Conservation (phyloP, 2,329 filamentous ascomycete species). For the Cordyceps cateniannulata region DNA sequence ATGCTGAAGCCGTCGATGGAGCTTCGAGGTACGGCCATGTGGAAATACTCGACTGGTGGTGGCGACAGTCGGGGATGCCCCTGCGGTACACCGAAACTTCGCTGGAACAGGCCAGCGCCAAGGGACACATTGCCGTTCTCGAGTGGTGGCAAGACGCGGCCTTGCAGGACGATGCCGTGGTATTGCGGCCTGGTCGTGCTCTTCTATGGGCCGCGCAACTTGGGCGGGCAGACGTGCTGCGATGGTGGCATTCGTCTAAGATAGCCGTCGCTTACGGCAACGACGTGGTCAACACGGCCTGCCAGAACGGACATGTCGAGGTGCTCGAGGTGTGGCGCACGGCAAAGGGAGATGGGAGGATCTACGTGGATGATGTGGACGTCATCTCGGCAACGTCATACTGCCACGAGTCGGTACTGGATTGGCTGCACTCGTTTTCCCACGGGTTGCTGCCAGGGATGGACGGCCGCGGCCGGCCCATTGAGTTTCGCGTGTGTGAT, state of each 20-base stretch:
- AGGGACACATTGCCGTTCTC: slow-evolving; percentile 77
- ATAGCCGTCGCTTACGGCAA: slow-evolving; percentile 77
- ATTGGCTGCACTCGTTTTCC: slow-evolving; percentile 82
- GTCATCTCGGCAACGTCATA: slow-evolving; percentile 83
- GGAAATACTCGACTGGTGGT: slow-evolving; percentile 88
- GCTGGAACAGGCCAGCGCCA: slow-evolving; percentile 78
- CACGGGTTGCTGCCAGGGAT: slow-evolving; percentile 47
- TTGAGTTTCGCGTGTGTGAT: slow-evolving; percentile 92
- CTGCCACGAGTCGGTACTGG: slow-evolving; percentile 74
- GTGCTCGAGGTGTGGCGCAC: slow-evolving; percentile 77
- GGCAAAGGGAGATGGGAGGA: slow-evolving; percentile 55
- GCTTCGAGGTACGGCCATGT: slow-evolving; percentile 82
- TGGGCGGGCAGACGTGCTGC: slow-evolving; percentile 68
- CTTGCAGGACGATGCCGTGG: slow-evolving; percentile 48
- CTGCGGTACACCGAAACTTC: slow-evolving; percentile 82
- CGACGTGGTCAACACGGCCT: slow-evolving; percentile 75
- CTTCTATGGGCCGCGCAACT: slow-evolving; percentile 79
- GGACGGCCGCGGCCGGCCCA: slow-evolving; percentile 54
- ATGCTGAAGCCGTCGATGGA: slow-evolving; percentile 75
- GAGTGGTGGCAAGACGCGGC: slow-evolving; percentile 86
- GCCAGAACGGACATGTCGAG: slow-evolving; percentile 74
- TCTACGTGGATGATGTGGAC: slow-evolving; percentile 78
- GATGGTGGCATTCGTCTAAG: slow-evolving; percentile 81
- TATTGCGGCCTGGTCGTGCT: slow-evolving; percentile 75
- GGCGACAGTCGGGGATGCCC: slow-evolving; percentile 65